Conservation (phyloP, 202 grass and related monocot genomes). For the Dendrocalamus latiflorus region DNA sequence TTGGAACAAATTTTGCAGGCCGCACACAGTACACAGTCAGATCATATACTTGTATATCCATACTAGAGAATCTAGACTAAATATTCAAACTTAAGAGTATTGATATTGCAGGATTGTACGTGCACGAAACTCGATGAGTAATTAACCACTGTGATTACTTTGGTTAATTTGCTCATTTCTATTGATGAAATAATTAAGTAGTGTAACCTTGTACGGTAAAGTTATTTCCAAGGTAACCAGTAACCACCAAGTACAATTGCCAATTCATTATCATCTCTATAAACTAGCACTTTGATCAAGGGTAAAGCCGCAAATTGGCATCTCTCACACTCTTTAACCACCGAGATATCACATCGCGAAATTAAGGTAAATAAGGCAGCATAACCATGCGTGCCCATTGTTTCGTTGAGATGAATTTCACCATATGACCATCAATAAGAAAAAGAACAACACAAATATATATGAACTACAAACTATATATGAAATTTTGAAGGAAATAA, state of each 20-base stretch:
- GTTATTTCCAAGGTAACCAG: neutral
- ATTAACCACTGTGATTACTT: neutral
- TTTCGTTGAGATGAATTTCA: neutral
- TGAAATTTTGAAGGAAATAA: neutral
- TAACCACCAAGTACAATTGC: neutral
- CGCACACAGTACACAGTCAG: neutral
- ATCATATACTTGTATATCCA: neutral
- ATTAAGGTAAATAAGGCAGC: neutral
- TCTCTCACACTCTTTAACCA: neutral
- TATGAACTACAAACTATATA: neutral
- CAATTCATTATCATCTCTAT: neutral
- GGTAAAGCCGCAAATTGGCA: neutral
- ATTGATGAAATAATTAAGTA: neutral
- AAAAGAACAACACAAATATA: neutral
- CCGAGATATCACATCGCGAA: neutral
- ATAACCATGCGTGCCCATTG: neutral
- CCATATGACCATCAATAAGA: neutral
- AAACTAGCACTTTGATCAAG: neutral
- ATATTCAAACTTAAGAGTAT: neutral
- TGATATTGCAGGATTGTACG: neutral
- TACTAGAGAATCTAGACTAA: constrained; percentile 12
- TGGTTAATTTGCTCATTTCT: neutral
- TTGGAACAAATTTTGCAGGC: neutral
- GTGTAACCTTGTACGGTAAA: neutral
- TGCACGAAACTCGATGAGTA: neutral